These are phyloP conservation scores for Cichorium intybus DNA, from an alignment of 140 eudicot genomes.

Conservation along the genomic window DNA sequence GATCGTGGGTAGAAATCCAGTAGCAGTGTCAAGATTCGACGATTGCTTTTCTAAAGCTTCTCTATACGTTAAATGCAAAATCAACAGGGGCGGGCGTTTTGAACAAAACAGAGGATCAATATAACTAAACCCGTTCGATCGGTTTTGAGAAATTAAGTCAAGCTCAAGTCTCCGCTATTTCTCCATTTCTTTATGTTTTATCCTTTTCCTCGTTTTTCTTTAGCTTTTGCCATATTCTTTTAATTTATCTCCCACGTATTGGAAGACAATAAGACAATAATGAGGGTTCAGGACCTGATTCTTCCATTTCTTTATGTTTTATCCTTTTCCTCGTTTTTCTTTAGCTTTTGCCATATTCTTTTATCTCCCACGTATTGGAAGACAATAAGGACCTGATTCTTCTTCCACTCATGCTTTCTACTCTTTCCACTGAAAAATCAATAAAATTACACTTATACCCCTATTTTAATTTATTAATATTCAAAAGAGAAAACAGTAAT, in stretches of 20 bases:
- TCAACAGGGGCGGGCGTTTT: not conserved
- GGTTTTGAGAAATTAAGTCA: not conserved
- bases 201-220: not conserved
- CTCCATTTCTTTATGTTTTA: not conserved
- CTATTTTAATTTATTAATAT: no score
- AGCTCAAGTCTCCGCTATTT: not conserved
- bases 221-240: not conserved
- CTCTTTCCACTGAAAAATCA: no score
- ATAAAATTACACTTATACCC: no score
- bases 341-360: no score
- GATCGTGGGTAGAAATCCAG: not conserved
- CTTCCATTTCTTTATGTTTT: no score
- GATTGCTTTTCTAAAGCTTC: not conserved
- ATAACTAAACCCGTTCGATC: not conserved
- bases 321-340: no score
- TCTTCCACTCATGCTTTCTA: no score
- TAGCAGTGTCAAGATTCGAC: not conserved
- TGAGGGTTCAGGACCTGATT: no score
- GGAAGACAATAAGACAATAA: not conserved
- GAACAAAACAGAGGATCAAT: not conserved
- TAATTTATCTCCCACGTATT: not conserved
- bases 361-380: no score
- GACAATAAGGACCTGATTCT: no score
- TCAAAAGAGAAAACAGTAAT: no score
- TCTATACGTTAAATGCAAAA: not conserved